Percentiles rank a stretch among this genome's conserved stretches.
These are phyloP conservation scores for Penicillium taxi DNA, from an alignment of 495 filamentous ascomycete genomes.

Conservation along the genomic window DNA sequence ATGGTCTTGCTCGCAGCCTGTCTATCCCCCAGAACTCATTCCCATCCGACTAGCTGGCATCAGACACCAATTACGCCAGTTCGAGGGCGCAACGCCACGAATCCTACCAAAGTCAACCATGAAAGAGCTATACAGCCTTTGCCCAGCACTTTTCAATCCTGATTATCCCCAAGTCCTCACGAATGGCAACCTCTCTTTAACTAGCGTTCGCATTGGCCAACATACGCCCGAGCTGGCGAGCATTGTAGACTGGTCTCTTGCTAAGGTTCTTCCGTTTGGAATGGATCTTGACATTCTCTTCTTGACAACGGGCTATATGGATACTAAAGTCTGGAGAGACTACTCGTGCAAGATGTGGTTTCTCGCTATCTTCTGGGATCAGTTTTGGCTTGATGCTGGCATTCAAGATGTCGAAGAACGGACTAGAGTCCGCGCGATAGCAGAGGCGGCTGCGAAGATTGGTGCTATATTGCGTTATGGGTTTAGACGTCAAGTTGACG, in stretches of 20 bases:
- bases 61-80: not conserved
- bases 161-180: slow-evolving; percentile 1
- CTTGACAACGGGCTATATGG: slow-evolving; percentile 2
- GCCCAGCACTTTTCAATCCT: not conserved
- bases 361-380: slow-evolving; percentile 1
- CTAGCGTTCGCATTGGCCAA: not conserved
- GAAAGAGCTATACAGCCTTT: not conserved
- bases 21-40: not conserved
- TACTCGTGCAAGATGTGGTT: not conserved
- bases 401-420: too few relatives aligned
- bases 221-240: not conserved
- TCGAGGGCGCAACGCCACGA: not conserved
- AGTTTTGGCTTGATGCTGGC: slow-evolving; percentile 1
- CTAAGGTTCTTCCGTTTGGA: not conserved
- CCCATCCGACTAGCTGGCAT: not conserved
- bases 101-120: not conserved
- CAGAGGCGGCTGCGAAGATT: slow-evolving; percentile 1
- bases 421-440: not conserved
- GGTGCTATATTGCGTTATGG: slow-evolving; percentile 3
- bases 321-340: not conserved
- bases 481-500: not conserved
- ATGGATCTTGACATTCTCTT: slow-evolving; percentile 3
- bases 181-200: slow-evolving; percentile 1
- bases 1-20: not conserved
- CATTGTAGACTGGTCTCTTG: slow-evolving; percentile 6